Evolutionary conservation across 176 grass and related monocot genomes (phyloP), one percentile per base, ranked within the genome.

Genomic region (Eleusine indica): DNA sequence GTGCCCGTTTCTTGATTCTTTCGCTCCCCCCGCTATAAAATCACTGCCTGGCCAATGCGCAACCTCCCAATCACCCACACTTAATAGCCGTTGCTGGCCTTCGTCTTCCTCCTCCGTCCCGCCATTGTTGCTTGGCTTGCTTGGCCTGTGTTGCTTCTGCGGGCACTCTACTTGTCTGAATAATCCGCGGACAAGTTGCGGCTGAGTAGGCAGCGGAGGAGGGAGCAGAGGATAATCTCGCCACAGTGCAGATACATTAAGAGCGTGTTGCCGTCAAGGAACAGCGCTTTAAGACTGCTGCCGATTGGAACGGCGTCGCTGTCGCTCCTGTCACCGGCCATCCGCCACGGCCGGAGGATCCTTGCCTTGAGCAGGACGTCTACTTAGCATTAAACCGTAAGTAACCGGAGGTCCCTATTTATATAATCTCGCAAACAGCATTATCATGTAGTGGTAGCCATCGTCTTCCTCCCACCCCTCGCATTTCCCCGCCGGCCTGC

Each of bases 21-120:
- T 74, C 57, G 5, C 70, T 66, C 69, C 9, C 4, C 0, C 42
- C 0, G 30, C 77, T 89, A 89, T 89, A 89, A 89, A 77, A 77
- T 48, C 66, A 18, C 43, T 13, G 41, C 70, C 38, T 35, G 64
- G 61, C 64, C 29, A 68, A 0, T 46, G 4, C 25, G 56, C n/a
- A 51, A 15, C 40, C 25, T 15, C 79, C 6, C 76, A 32, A 1
- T 5, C 6, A 16, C 1, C 61, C 63, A 25, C 43, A 10, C 86
- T 57, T 2, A 21, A 7, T 83, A 88, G 80, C 86, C 80, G 67
- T 74, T 83, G 73, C 56, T 1, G 22, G 68, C 76, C 61, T 6
- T 11, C 57, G 13, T 18, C 66, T 3, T 52, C 75, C 9, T n/a
- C 81, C 7, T 37, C 78, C 37, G 37, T n/a, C 83, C 78, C 10